Conservation (phyloP, 73 alveolate genomes). For the Symbiodinium pilosum region DNA sequence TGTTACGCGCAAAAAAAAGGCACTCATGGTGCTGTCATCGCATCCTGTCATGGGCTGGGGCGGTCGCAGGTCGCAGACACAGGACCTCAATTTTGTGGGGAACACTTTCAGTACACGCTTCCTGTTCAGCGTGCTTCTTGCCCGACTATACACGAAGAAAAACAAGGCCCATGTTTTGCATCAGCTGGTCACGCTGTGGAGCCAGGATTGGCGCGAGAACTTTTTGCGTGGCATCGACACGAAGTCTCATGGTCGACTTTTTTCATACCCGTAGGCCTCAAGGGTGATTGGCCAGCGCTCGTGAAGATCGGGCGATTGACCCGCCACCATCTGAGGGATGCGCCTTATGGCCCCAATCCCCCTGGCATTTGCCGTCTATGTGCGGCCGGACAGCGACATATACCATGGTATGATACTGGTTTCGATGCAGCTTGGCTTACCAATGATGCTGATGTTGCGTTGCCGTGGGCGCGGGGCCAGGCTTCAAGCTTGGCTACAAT, state of each 20-base stretch:
- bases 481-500: neutral
- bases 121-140: constrained; percentile 11
- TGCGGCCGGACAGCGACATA: neutral
- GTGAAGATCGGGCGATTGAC: neutral
- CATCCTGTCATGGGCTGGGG: constrained; percentile 24
- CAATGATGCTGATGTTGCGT: neutral
- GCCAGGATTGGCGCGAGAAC: neutral
- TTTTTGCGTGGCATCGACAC: neutral
- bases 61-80: neutral
- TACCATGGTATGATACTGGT: neutral
- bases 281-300: constrained; percentile 69
- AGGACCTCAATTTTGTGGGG: constrained; percentile 11
- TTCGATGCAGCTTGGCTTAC: neutral
- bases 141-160: neutral
- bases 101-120: neutral
- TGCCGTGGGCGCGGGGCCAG: constrained; percentile 1
- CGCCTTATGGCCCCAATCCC: neutral
- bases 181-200: neutral
- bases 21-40: neutral
- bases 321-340: constrained; percentile 25
- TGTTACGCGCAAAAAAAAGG: constrained; percentile 4
- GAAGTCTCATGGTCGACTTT: neutral
- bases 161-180: neutral
- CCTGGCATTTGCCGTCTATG: neutral
- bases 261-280: neutral